Conservation (phyloP, 1,139 yeast species). For the Keqinozyma sinolaborantium region DNA sequence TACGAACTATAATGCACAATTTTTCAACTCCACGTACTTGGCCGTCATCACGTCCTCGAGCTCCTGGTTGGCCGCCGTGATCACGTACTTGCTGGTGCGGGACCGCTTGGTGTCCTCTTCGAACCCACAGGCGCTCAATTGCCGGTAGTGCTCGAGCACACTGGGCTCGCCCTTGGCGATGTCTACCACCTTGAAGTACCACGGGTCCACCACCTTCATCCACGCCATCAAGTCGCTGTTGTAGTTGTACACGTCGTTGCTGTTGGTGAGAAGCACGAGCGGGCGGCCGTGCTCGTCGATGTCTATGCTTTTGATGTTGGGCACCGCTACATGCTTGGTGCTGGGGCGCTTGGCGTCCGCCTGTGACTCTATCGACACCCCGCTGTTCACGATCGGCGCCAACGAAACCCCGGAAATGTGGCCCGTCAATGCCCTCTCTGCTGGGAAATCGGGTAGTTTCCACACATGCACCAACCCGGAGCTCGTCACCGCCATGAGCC, state of each 20-base stretch:
- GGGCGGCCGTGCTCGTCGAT: slow-evolving; percentile 41
- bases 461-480: slow-evolving; percentile 49
- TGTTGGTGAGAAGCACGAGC: slow-evolving; percentile 27
- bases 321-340: slow-evolving; percentile 13
- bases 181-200: slow-evolving; percentile 29
- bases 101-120: slow-evolving; percentile 17
- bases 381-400: slow-evolving; percentile 46
- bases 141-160: slow-evolving; percentile 7
- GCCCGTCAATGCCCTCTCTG: slow-evolving; percentile 16
- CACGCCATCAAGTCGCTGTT: slow-evolving; percentile 39
- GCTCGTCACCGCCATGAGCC: slow-evolving; percentile 53
- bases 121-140: slow-evolving; percentile 14
- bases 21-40: slow-evolving; percentile 16
- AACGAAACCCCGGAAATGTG: slow-evolving; percentile 43
- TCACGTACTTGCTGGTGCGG: slow-evolving; percentile 20
- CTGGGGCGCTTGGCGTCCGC: background rate
- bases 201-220: slow-evolving; percentile 46
- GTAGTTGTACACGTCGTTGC: slow-evolving; percentile 38
- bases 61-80: slow-evolving; percentile 13
- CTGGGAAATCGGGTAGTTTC: slow-evolving; percentile 28
- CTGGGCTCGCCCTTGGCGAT: slow-evolving; percentile 1
- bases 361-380: slow-evolving; percentile 9
- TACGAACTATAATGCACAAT: background rate
- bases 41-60: slow-evolving; percentile 20
- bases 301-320: slow-evolving; percentile 28